Base-by-base conservation (phyloP, 2,329 filamentous ascomycete species). In the Fusarium annulatum region DNA sequence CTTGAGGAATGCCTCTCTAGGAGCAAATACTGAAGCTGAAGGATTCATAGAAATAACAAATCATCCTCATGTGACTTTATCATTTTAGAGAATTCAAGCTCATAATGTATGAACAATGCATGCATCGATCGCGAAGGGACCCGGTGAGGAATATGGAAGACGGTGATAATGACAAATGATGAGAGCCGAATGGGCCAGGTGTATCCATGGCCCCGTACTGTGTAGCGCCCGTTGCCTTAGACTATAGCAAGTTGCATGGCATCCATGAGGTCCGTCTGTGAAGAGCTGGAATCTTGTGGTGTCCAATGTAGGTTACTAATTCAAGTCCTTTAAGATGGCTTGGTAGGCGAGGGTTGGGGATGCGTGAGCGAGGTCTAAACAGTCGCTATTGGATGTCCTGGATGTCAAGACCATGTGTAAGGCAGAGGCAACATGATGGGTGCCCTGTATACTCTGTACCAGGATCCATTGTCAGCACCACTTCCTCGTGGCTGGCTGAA, bases 341-440 rank as follows among this genome's bases (percentile, higher is more conserved):
- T 9, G 14, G 45, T 15, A 34, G 30, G n/a, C 33, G 41, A 60
- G 26, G 39, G 51, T 45, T 61, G 33, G 63, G 34, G 26, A 61
- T 26, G 45, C 61, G 60, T 49, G 41, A 72, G 64, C 38, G 60
- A 49, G 49, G 41, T 56, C 64, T 56, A 51, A 64, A 30, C 23
- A 26, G 14, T 45, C 41, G 30, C 60, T 48, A 67, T 26, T 34
- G n/a, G 48, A 52, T 51, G 46, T 33, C 46, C 28, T 34, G 48
- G 21, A 34, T 67, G 41, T 49, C 42, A 57, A 49, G 26, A 38
- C 70, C 70, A 73, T 58, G 48, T 73, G 68, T 43, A 21, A 61
- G 56, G 45, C 38, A 45, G 51, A n/a, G 30, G 30, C 18, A 41
- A 53, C 26, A 36, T 53, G 28, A 46, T 69, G 64, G 45, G 57